A percentile compares a stretch with the other conserved stretches of the same genome.
Conservation (phyloP, 768 basidiomycete genomes). For the Tubosaeta sp. region DNA sequence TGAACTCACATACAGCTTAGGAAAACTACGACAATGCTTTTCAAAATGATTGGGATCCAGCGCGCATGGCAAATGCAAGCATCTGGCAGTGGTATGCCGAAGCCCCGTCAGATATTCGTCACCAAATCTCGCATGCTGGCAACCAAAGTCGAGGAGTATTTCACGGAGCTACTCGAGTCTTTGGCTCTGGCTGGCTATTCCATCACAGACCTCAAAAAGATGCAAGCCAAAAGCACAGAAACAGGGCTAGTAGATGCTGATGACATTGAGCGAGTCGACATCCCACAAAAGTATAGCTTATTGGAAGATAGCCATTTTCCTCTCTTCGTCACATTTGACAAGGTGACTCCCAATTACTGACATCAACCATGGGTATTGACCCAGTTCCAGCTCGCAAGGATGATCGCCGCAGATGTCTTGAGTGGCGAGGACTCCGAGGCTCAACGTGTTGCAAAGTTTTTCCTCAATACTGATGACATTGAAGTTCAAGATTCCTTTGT, state of each 20-base stretch:
- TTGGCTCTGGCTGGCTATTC: slow-evolving; percentile 35
- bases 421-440: slow-evolving; percentile 3
- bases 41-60: slow-evolving; percentile 70
- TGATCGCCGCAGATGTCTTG: slow-evolving; percentile 25
- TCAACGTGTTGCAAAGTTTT: slow-evolving; percentile 6
- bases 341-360: slow-evolving; percentile 32
- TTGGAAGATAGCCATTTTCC: slow-evolving; percentile 63
- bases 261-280: slow-evolving; percentile 24
- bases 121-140: slow-evolving; percentile 67
- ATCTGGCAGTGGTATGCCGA: slow-evolving; percentile 27
- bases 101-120: slow-evolving; percentile 67
- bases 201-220: slow-evolving; percentile 35
- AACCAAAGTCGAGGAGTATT: slow-evolving; percentile 68
- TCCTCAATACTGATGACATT: slow-evolving; percentile 10
- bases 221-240: slow-evolving; percentile 19
- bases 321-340: slow-evolving; percentile 63
- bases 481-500: slow-evolving; percentile 29
- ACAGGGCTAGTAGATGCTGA: slow-evolving; percentile 32
- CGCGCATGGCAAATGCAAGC: slow-evolving; percentile 43
- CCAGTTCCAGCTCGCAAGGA: slow-evolving; percentile 17
- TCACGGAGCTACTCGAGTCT: slow-evolving; percentile 46
- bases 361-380: neutral
- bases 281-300: slow-evolving; percentile 49
- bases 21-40: slow-evolving; percentile 74
- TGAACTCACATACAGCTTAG: slow-evolving; percentile 28